Conservation (phyloP, 352 stramenopile genomes). For the Globisporangium spinosum region DNA sequence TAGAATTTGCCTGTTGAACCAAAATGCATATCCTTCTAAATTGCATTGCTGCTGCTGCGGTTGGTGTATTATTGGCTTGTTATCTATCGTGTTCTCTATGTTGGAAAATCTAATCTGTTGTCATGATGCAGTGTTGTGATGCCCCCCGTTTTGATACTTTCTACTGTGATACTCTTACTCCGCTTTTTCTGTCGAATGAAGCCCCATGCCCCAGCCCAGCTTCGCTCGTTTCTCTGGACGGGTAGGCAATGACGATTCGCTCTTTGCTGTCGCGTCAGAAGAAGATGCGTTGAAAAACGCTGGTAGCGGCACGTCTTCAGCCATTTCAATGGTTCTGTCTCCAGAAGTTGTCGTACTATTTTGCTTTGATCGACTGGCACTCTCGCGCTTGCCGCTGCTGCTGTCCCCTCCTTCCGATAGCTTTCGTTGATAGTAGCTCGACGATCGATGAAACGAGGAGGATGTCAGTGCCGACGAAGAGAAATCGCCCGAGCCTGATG, state of each 20-base stretch:
- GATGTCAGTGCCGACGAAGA: conserved; percentile 1
- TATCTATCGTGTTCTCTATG: conserved; percentile 11
- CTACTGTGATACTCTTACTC: not conserved
- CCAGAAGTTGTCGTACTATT: not conserved
- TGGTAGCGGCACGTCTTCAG: conserved; percentile 47
- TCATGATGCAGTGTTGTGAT: not conserved
- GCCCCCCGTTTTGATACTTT: not conserved
- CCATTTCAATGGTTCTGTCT: conserved; percentile 29
- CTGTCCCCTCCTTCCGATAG: conserved; percentile 15
- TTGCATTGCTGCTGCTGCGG: not conserved
- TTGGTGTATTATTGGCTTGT: not conserved
- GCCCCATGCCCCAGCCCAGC: conserved; percentile 80
- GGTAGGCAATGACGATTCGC: not conserved
- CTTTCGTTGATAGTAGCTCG: conserved; percentile 27
- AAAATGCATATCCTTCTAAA: not conserved
- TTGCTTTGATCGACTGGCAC: not conserved
- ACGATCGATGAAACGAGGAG: conserved; percentile 15
- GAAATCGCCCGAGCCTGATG: conserved; percentile 12
- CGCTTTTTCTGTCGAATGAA: conserved; percentile 25
- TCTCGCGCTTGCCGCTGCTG: conserved; percentile 6
- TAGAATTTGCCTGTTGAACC: not conserved
- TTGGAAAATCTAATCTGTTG: not conserved
- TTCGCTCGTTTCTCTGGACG: conserved; percentile 46
- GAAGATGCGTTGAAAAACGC: conserved; percentile 33
- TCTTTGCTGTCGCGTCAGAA: conserved; percentile 15